Conservation (phyloP, 176 grass and related monocot genomes). For the bread wheat (Triticum aestivum) region DNA sequence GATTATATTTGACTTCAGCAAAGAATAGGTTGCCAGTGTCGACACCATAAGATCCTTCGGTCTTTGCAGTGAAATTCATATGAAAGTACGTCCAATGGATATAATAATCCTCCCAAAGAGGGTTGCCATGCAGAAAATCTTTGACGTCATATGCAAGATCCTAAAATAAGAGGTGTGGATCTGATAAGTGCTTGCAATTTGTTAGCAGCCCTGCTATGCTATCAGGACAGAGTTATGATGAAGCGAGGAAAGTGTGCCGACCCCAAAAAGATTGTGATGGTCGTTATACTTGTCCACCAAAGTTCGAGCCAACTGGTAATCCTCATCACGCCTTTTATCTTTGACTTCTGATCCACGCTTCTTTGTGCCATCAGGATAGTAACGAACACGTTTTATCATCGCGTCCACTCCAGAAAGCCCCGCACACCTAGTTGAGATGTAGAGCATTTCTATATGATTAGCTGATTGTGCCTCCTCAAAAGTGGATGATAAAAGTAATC, state of each 20-base stretch:
- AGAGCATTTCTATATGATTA: no score
- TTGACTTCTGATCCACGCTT: background rate
- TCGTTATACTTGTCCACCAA: background rate
- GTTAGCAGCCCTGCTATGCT: background rate
- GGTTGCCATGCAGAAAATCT: background rate
- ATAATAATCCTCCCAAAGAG: background rate
- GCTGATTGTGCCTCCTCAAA: no score
- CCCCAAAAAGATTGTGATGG: background rate
- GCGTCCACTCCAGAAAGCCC: no score
- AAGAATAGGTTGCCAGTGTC: background rate
- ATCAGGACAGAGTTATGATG: no score
- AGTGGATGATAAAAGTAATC: no score
- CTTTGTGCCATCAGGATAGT: no score
- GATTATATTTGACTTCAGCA: background rate
- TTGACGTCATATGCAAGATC: background rate
- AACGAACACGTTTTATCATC: no score
- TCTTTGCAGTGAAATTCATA: conserved; percentile 20
- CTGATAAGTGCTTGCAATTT: background rate
- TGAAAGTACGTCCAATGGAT: background rate
- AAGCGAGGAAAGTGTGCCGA: background rate
- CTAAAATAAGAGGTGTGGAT: background rate
- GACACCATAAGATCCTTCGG: background rate
- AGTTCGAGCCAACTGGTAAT: background rate
- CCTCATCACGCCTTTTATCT: background rate
- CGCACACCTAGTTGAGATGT: no score